Base-by-base conservation (phyloP, 305 asterid species). In the Vinca major region DNA sequence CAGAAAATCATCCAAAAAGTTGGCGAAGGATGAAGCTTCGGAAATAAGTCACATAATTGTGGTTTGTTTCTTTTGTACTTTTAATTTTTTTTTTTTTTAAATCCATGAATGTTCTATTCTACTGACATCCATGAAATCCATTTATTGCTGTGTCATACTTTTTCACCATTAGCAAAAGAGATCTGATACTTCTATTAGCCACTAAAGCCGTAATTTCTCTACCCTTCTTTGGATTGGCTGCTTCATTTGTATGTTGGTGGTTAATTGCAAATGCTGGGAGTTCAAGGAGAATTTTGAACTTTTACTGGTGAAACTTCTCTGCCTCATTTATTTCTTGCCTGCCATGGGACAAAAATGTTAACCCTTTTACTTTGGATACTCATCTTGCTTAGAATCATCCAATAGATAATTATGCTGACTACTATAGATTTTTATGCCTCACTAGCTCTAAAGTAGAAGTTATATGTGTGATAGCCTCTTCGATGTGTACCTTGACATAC, bases 21-120 rank as follows among this genome's bases (percentile, higher is more conserved):
- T 13, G 71, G 67, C 52, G 43, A 81, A 60, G 74, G 75, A 76
- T 68, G 55, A 57, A 21, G 63, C 84, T 71, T 78, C 88, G 52
- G 95, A 82, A 68, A 79, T 94, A 53, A 91, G 96, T 74, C 97
- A 91, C 82, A 89, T 94, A 71, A 78, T 94, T 81, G 97, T 94
- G 99, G 99, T 93, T 89, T 65, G 67, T 74, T 66, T 62, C 68
- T 71, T 77, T 79, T 79, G 37, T 51, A 49, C 71, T 44, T 73
- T 9, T 37, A 3, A 61, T 7, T 55, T n/a, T 47, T 70, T n/a
- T n/a, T n/a, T n/a, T n/a, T 44, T 36, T 2, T 20, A 40, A 36
- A 58, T 58, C 63, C 45, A 12, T 12, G n/a, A 33, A 4, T 58
- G 41, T 60, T 36, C 47, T 60, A 36, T 57, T 33, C n/a, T 57